Evolutionary conservation across 257 asterid genomes (phyloP).

Genomic region (Craterostigma plantagineum): DNA sequence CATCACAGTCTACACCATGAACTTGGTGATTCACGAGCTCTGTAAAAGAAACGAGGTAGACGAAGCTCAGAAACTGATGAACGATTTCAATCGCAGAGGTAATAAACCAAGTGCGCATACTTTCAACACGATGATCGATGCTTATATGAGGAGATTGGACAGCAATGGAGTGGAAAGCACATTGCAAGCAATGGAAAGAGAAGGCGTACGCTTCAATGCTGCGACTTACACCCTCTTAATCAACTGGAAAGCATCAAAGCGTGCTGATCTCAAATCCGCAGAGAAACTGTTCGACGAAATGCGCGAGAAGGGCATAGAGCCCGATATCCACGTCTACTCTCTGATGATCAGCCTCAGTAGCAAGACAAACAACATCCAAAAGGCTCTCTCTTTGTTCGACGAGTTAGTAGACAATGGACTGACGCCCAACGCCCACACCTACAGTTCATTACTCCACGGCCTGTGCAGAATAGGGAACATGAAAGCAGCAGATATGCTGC

Average conservation of each 20-base stretch:
- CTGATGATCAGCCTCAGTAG: slow-evolving; percentile 39
- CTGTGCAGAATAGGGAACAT: slow-evolving; percentile 53
- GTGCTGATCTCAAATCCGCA: slow-evolving; percentile 26
- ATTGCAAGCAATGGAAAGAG: slow-evolving; percentile 36
- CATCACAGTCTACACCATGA: slow-evolving; percentile 58
- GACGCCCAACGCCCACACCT: slow-evolving; percentile 49
- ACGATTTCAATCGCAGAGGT: slow-evolving; percentile 35
- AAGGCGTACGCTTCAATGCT: slow-evolving; percentile 38
- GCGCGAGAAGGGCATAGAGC: slow-evolving; percentile 27
- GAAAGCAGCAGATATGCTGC: slow-evolving; percentile 47
- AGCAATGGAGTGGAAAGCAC: slow-evolving; percentile 23
- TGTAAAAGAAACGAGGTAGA: slow-evolving; percentile 39
- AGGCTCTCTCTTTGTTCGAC: slow-evolving; percentile 54
- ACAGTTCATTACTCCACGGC: slow-evolving; percentile 56
- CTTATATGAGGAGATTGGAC: slow-evolving; percentile 36
- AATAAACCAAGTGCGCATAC: slow-evolving; percentile 48
- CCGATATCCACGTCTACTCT: slow-evolving; percentile 43
- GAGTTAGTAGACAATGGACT: slow-evolving; percentile 48
- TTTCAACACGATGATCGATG: slow-evolving; percentile 53
- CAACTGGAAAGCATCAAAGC: slow-evolving; percentile 15
- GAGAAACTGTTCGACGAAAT: slow-evolving; percentile 49
- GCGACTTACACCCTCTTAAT: slow-evolving; percentile 55
- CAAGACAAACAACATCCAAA: slow-evolving; percentile 30
- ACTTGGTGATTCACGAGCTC: slow-evolving; percentile 38
- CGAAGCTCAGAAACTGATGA: slow-evolving; percentile 40